A percentile compares a stretch with the other conserved stretches of the same genome.
Evolutionary conservation across 768 basidiomycete genomes (phyloP).

Genomic region (Suillus ampliporus): DNA sequence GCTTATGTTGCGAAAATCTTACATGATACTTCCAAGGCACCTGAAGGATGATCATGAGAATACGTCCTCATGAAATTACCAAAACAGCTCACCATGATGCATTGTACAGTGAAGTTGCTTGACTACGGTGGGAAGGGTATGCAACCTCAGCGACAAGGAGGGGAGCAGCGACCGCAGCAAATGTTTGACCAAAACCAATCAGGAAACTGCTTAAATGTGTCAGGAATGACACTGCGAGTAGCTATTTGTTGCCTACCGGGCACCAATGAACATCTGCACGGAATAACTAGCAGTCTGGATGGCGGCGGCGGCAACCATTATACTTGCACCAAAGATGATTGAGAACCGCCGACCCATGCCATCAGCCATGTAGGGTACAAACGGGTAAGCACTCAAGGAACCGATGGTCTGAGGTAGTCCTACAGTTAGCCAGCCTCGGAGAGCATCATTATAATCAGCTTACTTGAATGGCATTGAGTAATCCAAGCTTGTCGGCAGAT

Average conservation of each 20-base stretch:
- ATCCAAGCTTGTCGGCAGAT: constrained; percentile 32
- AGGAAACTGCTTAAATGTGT: constrained; percentile 30
- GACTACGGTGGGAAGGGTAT: constrained; percentile 53
- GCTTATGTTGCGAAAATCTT: constrained; percentile 16
- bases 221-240: not conserved
- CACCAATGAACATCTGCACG: constrained; percentile 50
- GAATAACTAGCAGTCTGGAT: constrained; percentile 45
- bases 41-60: constrained; percentile 26
- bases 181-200: constrained; percentile 50
- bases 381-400: constrained; percentile 42
- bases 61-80: not conserved
- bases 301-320: constrained; percentile 46
- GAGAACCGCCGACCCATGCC: constrained; percentile 43
- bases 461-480: constrained; percentile 43
- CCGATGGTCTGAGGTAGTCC: constrained; percentile 42
- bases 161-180: constrained; percentile 50
- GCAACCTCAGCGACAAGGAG: constrained; percentile 58
- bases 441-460: constrained; percentile 14
- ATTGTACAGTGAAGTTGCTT: constrained; percentile 51
- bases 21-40: constrained; percentile 43
- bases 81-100: constrained; percentile 43
- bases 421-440: constrained; percentile 11
- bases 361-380: constrained; percentile 48
- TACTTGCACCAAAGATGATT: constrained; percentile 43
- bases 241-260: constrained; percentile 35